Base-by-base conservation (phyloP, 305 asterid genomes). In the Fraxinus velutina region DNA sequence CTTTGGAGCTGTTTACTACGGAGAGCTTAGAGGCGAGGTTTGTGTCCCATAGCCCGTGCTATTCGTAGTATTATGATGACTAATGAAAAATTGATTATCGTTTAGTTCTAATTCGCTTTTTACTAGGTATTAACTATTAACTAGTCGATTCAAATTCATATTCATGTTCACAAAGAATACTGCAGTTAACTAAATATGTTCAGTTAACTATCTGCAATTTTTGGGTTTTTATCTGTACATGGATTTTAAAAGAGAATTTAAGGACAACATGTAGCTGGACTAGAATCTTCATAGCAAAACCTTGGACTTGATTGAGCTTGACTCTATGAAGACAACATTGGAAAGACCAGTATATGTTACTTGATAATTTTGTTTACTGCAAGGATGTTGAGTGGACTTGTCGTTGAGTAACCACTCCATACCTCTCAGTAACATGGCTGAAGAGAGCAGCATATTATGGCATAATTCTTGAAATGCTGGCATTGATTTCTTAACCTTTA, bases 11-110 rank as follows among this genome's bases (percentile, higher is more conserved):
- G 98, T 94, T 82, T 94, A 71, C 84, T 92, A 88, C 37, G 97
- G 85, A 10, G 97, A 90, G 84, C 83, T 94, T 44, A 87, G 97
- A 83, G 98, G 95, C 86, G 93, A 94, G 98, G 97, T 93, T 84
- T 22, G 91, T 84, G 77, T 10, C 19, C 10, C 17, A 12, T 66
- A 9, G 17, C 76, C 60, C 77, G 32, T 19, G 24, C 36, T 73
- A 29, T 37, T 76, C 71, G 29, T 29, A 21, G 19, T 66, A n/a
- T 4, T 44, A 62, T 12, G 50, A 52, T 75, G 29, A 8, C 47
- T 15, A 52, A 21, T n/a, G 12, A 29, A 15, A 27, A 71, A 8
- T 34, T 36, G n/a, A 10, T 2, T 37, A 6, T 52, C 24, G 22
- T 12, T 80, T 73, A 22, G 24, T 75, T 7, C 73, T 27, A 36